Evolutionary conservation across 768 basidiomycete genomes (phyloP).

Genomic region (Tricholoma matsutake): DNA sequence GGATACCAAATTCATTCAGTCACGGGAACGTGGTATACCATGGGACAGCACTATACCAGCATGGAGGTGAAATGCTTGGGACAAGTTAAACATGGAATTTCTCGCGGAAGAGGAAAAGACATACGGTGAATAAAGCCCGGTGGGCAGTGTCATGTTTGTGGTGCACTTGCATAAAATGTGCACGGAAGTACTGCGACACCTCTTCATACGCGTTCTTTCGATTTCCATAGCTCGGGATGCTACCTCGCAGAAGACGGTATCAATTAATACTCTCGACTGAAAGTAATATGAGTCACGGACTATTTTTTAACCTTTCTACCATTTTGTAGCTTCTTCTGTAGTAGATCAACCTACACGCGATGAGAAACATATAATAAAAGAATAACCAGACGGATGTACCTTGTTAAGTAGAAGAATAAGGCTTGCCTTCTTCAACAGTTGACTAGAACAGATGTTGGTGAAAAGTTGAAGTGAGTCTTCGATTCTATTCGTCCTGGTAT

Average conservation of each 20-base stretch:
- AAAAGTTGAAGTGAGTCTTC: constrained; percentile 80
- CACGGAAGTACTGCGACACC: constrained; percentile 80
- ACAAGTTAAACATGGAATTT: constrained; percentile 1
- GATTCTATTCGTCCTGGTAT: constrained; percentile 70
- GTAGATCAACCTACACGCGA: constrained; percentile 59
- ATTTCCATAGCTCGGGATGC: constrained; percentile 76
- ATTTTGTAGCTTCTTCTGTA: constrained; percentile 63
- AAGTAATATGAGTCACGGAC: constrained; percentile 36
- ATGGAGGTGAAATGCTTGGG: constrained; percentile 65
- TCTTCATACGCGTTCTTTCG: constrained; percentile 73
- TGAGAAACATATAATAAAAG: neutral
- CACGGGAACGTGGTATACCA: neutral
- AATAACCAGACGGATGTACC: constrained; percentile 33
- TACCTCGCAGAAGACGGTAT: constrained; percentile 20
- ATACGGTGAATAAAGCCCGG: constrained; percentile 72
- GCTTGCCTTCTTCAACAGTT: constrained; percentile 65
- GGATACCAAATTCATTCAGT: constrained; percentile 3
- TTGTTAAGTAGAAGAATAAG: constrained; percentile 77
- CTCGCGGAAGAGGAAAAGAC: constrained; percentile 14
- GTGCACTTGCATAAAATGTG: constrained; percentile 80
- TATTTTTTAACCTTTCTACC: constrained; percentile 75
- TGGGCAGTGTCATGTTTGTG: constrained; percentile 69
- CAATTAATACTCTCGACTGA: neutral
- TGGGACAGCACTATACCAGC: constrained; percentile 38
- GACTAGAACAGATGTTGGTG: constrained; percentile 68